A percentile compares a stretch with the other conserved stretches of the same genome.
These are phyloP conservation scores for Tephrocybe sp. DNA, from an alignment of 768 basidiomycete genomes.

Conservation along the genomic window DNA sequence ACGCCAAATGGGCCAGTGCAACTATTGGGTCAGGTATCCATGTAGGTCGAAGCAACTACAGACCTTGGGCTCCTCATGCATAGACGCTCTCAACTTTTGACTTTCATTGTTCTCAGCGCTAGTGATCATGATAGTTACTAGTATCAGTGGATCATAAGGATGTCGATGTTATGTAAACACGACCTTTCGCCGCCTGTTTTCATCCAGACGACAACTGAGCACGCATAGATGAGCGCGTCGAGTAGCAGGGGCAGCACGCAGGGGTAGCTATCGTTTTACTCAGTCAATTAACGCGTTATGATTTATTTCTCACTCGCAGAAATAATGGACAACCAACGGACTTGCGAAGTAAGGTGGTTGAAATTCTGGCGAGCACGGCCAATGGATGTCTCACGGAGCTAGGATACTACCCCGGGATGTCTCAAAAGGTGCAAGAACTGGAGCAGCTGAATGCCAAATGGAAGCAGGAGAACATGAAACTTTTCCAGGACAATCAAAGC, in stretches of 20 bases:
- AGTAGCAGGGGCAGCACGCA: conserved; percentile 1
- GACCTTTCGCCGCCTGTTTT: no score
- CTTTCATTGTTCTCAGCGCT: no score
- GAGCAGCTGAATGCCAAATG: conserved; percentile 28
- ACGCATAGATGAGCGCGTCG: conserved; percentile 5
- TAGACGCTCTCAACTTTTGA: no score
- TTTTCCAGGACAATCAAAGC: conserved; percentile 36
- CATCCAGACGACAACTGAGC: no score
- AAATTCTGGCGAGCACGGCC: conserved; percentile 41
- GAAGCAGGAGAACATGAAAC: conserved; percentile 35
- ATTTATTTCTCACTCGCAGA: background rate
- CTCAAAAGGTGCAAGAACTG: conserved; percentile 32
- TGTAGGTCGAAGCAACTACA: no score
- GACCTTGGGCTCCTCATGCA: no score
- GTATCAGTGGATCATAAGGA: no score
- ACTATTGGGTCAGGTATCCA: no score
- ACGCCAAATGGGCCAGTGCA: no score
- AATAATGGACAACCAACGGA: conserved; percentile 10
- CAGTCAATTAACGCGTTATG: background rate
- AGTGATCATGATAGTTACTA: no score
- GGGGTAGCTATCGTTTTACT: conserved; percentile 1
- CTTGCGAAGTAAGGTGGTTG: conserved; percentile 35
- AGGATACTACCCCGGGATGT: conserved; percentile 43
- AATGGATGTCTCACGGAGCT: conserved; percentile 46
- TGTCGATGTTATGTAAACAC: no score